These are phyloP conservation scores for Atkinsonella texensis DNA, from an alignment of 2,329 filamentous ascomycete genomes.

Conservation along the genomic window DNA sequence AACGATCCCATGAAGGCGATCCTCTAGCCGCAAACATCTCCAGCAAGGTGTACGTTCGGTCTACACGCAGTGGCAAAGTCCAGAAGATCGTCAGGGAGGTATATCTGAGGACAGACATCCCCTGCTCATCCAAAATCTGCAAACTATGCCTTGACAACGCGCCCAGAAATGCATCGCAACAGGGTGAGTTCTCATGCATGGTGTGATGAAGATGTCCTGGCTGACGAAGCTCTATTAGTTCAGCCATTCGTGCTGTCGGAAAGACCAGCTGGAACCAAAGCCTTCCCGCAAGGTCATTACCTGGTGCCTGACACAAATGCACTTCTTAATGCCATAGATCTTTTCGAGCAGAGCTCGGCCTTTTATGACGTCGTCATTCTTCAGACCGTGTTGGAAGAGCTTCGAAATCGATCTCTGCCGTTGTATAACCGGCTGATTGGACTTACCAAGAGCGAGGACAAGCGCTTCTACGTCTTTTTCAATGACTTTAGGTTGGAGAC, in stretches of 20 bases:
- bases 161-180: conserved; percentile 66
- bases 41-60: conserved; percentile 91
- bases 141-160: conserved; percentile 60
- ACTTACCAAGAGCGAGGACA: conserved; percentile 88
- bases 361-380: conserved; percentile 97
- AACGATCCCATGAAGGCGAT: conserved; percentile 41
- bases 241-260: conserved; percentile 80
- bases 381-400: conserved; percentile 91
- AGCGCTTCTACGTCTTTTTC: conserved; percentile 97
- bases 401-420: conserved; percentile 84
- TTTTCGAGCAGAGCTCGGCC: conserved; percentile 82
- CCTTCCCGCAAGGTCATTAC: conserved; percentile 81
- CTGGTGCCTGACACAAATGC: conserved; percentile 94
- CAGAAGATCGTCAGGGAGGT: conserved; percentile 97
- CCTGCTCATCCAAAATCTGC: conserved; percentile 89
- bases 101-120: conserved; percentile 92
- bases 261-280: conserved; percentile 70
- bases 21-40: conserved; percentile 62
- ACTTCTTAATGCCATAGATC: conserved; percentile 87
- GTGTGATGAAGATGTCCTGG: background rate
- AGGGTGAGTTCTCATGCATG: conserved; percentile 40
- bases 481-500: conserved; percentile 96
- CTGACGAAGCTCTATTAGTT: conserved; percentile 32
- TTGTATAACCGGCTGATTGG: conserved; percentile 88
- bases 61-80: conserved; percentile 90